Evolutionary conservation across 2,329 filamentous ascomycete species (phyloP).

Genomic region (Pseudogymnoascus sp.): DNA sequence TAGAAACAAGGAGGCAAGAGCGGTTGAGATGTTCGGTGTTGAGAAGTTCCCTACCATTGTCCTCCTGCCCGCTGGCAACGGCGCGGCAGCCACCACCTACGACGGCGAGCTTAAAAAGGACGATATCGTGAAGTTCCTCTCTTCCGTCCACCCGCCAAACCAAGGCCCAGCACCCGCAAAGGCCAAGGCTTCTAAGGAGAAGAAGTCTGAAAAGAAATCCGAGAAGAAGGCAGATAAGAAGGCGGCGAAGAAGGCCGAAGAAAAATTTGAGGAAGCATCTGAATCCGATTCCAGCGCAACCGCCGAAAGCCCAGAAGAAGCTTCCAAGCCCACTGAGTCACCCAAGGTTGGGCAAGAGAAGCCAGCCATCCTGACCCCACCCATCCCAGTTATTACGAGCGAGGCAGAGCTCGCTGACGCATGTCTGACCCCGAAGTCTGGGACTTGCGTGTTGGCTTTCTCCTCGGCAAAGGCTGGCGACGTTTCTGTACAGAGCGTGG

Average conservation of each 20-base stretch:
- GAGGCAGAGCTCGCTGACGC: conserved; percentile 56
- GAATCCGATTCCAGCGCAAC: conserved; percentile 40
- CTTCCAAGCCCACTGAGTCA: conserved; percentile 42
- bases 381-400: conserved; percentile 58
- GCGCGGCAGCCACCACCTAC: conserved; percentile 62
- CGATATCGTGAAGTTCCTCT: conserved; percentile 72
- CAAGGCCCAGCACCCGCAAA: conserved; percentile 55
- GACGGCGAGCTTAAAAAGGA: conserved; percentile 80
- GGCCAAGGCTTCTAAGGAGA: conserved; percentile 37
- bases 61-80: conserved; percentile 61
- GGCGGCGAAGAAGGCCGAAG: conserved; percentile 37
- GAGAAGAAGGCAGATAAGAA: conserved; percentile 15
- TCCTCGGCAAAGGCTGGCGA: conserved; percentile 41
- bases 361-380: conserved; percentile 41
- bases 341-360: conserved; percentile 28
- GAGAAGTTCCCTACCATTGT: conserved; percentile 72
- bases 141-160: conserved; percentile 70
- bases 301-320: conserved; percentile 40
- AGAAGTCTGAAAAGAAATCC: conserved; percentile 34
- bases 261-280: conserved; percentile 40
- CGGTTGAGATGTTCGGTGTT: conserved; percentile 67
- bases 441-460: conserved; percentile 75
- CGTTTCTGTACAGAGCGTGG: conserved; percentile 44
- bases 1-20: conserved; percentile 63
- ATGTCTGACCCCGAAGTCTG: conserved; percentile 68